phyloP scores from a whole-genome alignment of 2,329 filamentous ascomycete genomes.

The Stenocarpella maydis region DNA sequence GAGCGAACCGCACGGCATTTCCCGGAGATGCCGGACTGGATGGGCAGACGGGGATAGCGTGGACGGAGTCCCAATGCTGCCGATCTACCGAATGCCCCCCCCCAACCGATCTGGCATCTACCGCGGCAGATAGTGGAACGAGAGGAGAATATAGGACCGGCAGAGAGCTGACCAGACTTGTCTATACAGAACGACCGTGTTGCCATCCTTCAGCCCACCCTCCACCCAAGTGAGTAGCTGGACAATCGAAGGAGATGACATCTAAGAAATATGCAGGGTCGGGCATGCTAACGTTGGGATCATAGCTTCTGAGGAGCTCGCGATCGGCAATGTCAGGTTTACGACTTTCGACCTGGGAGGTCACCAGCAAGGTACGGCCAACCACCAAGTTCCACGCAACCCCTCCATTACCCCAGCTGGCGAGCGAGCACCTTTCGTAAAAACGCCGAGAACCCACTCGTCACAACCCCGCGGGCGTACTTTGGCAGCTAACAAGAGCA shows the following conservation, averaged over 20 bases:
- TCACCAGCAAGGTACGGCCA: conserved; percentile 80
- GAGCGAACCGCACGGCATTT: no score
- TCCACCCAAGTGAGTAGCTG: conserved; percentile 79
- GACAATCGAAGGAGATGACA: background rate
- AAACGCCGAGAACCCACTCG: background rate
- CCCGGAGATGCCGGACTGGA: background rate
- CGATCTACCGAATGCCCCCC: background rate
- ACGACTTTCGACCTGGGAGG: conserved; percentile 94
- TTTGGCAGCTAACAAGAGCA: conserved; percentile 21
- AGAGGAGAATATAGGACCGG: background rate
- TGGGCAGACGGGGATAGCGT: no score
- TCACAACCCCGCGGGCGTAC: no score
- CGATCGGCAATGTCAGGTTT: conserved; percentile 92
- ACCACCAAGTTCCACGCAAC: background rate
- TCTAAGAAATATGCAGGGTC: no score
- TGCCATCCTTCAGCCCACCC: conserved; percentile 87
- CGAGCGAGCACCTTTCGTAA: background rate
- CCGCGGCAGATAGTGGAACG: background rate
- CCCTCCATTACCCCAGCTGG: background rate
- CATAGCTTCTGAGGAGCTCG: conserved; percentile 88
- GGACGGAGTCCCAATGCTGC: background rate
- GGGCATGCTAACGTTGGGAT: conserved; percentile 34
- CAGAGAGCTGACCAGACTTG: conserved; percentile 33
- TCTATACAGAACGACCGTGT: conserved; percentile 82
- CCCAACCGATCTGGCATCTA: background rate